A percentile compares a stretch with the other conserved stretches of the same genome.
phyloP scores from a whole-genome alignment of 1,284 basidiomycete genomes.

The Peniophora sp. region DNA sequence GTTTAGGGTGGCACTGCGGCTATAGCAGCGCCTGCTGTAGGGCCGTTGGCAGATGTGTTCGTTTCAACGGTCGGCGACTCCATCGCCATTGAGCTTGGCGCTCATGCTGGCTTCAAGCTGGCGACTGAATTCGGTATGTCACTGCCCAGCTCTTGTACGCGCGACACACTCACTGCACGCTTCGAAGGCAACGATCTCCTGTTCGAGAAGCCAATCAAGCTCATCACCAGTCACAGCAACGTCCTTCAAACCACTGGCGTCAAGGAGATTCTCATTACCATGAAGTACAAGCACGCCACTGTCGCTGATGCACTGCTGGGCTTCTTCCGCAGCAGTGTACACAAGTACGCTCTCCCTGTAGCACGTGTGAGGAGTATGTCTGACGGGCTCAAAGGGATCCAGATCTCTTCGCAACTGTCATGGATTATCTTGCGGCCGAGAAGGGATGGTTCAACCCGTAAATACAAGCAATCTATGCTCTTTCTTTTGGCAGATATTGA shows the following conservation, averaged over 20 bases:
- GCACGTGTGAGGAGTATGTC: background rate
- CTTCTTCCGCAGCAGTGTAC: conserved; percentile 53
- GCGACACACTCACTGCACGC: conserved; percentile 9
- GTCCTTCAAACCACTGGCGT: conserved; percentile 50
- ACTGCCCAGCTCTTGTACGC: too few species aligned
- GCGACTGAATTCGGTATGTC: conserved; percentile 12
- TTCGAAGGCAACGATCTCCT: conserved; percentile 48
- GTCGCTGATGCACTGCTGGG: conserved; percentile 52
- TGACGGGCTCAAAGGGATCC: conserved; percentile 29
- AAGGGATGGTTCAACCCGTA: conserved; percentile 67
- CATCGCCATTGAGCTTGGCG: conserved; percentile 46
- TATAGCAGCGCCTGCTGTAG: conserved; percentile 47
- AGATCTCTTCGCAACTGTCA: conserved; percentile 52
- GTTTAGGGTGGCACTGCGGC: conserved; percentile 51
- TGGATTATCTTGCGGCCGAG: conserved; percentile 53
- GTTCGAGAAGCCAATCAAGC: conserved; percentile 41
- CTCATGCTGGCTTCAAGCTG: conserved; percentile 47
- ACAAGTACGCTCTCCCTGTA: conserved; percentile 30
- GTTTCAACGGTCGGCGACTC: conserved; percentile 44
- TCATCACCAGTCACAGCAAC: conserved; percentile 43
- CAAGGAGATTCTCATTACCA: conserved; percentile 49
- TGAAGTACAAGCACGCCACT: conserved; percentile 48
- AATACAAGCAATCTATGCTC: conserved; percentile 5
- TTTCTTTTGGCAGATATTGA: too few species aligned
- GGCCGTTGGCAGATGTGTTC: conserved; percentile 42